Base-by-base conservation (phyloP, 1,139 yeast species). In the Candida buenavistaensis region DNA sequence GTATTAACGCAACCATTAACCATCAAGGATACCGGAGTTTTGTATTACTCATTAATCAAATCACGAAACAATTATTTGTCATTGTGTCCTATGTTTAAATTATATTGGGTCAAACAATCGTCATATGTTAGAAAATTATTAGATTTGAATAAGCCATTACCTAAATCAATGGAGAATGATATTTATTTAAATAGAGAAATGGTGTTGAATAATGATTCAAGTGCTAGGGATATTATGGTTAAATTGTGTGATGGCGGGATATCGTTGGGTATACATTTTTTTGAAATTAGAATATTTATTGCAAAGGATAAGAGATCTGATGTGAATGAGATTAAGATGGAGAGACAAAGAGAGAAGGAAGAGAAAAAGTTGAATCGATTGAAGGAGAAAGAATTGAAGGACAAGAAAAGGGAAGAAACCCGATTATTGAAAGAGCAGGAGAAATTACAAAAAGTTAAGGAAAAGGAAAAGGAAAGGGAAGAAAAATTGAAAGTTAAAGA, bases 161-260 rank as follows among this genome's bases (percentile, higher is more conserved):
- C 63, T 5, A 57, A 53, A 33, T 40, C 48, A 11, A 45, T 49
- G 14, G 58, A 51, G 26, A 68, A 54, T 22, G 55, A 43, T 30
- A 47, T 46, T 30, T 30, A 29, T 15, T 42, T 45, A 14, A 61
- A 60, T 23, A 43, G 73, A 25, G 55, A 57, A 10, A 71, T 82
- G 23, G 66, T 75, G 25, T 57, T 72, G 32, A 66, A 71, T 5
- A 50, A 61, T 24, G 72, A 72, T 10, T 69, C 68, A 7, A 78
- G 78, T 55, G 83, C 83, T 23, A 68, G 95, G 46, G 97, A 92
- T 47, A 82, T 82, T 35, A 89, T 90, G 96, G 85, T 88, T 39
- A 88, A 88, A 53, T 63, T 92, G 39, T 79, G 94, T 49, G 97
- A 90, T 47, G 80, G 90, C 38, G 62, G 68, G 1, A 59, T 89